Evolutionary conservation across 2,329 filamentous ascomycete species (phyloP).

Genomic region (Teratosphaeria gauchensis): DNA sequence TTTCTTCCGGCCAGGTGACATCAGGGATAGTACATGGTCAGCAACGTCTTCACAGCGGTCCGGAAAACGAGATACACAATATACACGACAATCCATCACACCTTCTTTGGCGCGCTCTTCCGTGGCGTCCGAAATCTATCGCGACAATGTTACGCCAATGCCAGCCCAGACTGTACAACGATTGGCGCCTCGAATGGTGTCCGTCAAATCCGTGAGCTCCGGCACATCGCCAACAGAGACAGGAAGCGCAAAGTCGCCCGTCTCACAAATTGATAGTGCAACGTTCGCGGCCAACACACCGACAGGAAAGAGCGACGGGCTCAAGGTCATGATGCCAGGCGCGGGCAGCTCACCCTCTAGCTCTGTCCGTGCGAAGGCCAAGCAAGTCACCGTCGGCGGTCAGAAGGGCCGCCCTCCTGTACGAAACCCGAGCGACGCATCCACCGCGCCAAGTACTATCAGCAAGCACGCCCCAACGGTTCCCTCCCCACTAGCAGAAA

Average conservation of each 20-base stretch:
- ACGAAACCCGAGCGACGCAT: conserved; percentile 15
- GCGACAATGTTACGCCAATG: conserved; percentile 71
- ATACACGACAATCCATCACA: conserved; percentile 39
- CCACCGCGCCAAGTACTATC: conserved; percentile 8
- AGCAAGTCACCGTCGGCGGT: conserved; percentile 33
- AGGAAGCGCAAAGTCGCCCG: background rate
- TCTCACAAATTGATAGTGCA: background rate
- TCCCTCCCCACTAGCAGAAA: conserved; percentile 22
- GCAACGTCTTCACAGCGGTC: conserved; percentile 49
- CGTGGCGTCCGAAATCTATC: conserved; percentile 88
- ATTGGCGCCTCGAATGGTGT: conserved; percentile 85
- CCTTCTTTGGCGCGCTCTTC: conserved; percentile 42
- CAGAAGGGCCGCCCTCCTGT: conserved; percentile 23
- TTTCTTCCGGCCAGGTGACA: conserved; percentile 85
- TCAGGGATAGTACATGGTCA: conserved; percentile 86
- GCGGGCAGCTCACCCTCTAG: conserved; percentile 13
- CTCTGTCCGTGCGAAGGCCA: conserved; percentile 32
- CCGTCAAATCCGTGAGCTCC: conserved; percentile 52
- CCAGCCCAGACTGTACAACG: conserved; percentile 80
- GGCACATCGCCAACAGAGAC: conserved; percentile 5
- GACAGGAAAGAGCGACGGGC: conserved; percentile 7
- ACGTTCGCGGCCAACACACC: conserved; percentile 2
- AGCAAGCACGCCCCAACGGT: conserved; percentile 17
- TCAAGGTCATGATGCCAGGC: conserved; percentile 32
- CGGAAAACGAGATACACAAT: conserved; percentile 28